Conservation (phyloP, 805 yeast species). For the Ogataea ramenticola region DNA sequence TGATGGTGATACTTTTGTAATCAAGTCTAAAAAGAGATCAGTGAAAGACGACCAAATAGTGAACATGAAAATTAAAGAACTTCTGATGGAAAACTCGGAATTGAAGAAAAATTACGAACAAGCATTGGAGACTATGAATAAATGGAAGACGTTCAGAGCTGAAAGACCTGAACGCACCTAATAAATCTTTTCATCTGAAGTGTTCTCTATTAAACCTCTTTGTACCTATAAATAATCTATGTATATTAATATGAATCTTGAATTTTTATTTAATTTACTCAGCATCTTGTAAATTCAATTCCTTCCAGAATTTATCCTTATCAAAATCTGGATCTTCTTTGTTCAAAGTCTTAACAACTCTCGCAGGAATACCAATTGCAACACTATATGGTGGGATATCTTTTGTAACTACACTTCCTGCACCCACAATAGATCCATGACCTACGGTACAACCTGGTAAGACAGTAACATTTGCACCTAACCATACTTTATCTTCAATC, state of each 20-base stretch:
- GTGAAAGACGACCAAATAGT: slow-evolving; percentile 5
- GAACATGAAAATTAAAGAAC: slow-evolving; percentile 13
- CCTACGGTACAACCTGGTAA: slow-evolving; percentile 66
- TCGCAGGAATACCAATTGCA: slow-evolving; percentile 53
- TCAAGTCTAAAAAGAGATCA: background rate
- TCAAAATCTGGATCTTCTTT: slow-evolving; percentile 3
- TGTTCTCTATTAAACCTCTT: too few relatives aligned
- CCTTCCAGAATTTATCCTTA: background rate
- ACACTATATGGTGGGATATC: slow-evolving; percentile 48
- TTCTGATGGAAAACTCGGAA: slow-evolving; percentile 12
- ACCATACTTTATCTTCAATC: slow-evolving; percentile 64
- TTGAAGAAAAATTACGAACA: slow-evolving; percentile 17
- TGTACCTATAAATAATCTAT: background rate
- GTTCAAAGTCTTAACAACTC: background rate
- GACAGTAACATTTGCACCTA: slow-evolving; percentile 48
- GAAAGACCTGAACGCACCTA: background rate
- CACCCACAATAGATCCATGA: slow-evolving; percentile 53
- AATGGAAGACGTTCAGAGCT: slow-evolving; percentile 16
- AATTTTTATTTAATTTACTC: background rate
- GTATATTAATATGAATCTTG: background rate
- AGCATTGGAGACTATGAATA: slow-evolving; percentile 16
- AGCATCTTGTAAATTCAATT: background rate
- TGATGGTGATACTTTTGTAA: slow-evolving; percentile 21
- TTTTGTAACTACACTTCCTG: slow-evolving; percentile 58
- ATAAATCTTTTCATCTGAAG: too few relatives aligned